These are phyloP conservation scores for Sporothrix schenckii DNA, from an alignment of 2,329 filamentous ascomycete species.

Conservation along the genomic window DNA sequence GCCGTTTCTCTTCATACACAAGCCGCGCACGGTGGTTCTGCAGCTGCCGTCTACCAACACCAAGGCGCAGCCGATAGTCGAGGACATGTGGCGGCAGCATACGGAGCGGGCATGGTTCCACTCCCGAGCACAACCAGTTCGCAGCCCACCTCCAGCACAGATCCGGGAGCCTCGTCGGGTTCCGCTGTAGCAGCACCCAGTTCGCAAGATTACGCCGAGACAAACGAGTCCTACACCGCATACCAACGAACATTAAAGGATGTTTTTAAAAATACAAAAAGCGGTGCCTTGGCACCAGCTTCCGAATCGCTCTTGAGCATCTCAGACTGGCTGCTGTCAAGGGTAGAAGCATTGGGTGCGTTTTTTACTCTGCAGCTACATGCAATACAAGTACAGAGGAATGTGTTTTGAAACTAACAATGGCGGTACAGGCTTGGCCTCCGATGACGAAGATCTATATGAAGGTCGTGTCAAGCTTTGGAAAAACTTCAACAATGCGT, in stretches of 20 bases:
- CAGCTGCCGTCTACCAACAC: conserved; percentile 68
- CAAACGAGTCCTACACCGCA: conserved; percentile 68
- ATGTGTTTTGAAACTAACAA: neutral
- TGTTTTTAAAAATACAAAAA: conserved; percentile 72
- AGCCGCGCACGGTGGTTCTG: conserved; percentile 52
- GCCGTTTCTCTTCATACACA: conserved; percentile 58
- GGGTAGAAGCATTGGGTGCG: conserved; percentile 60
- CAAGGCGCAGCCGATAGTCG: conserved; percentile 60
- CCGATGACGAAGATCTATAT: conserved; percentile 77
- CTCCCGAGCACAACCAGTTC: conserved; percentile 40
- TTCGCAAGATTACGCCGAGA: conserved; percentile 31
- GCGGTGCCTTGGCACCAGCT: conserved; percentile 53
- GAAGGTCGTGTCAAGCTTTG: conserved; percentile 80
- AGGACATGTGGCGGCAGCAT: conserved; percentile 59
- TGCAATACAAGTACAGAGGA: too few relatives aligned
- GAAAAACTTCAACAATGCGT: conserved; percentile 93
- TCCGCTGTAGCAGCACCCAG: neutral
- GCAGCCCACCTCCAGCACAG: conserved; percentile 40
- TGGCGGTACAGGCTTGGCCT: conserved; percentile 67
- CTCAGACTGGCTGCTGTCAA: conserved; percentile 60
- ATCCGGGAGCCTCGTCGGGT: neutral
- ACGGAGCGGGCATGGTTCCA: conserved; percentile 52
- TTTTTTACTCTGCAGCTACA: conserved; percentile 22
- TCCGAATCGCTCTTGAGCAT: conserved; percentile 57
- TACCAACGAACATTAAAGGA: conserved; percentile 64